These are phyloP conservation scores for Colletotrichum sp. DNA, from an alignment of 2,329 filamentous ascomycete species.

Conservation along the genomic window DNA sequence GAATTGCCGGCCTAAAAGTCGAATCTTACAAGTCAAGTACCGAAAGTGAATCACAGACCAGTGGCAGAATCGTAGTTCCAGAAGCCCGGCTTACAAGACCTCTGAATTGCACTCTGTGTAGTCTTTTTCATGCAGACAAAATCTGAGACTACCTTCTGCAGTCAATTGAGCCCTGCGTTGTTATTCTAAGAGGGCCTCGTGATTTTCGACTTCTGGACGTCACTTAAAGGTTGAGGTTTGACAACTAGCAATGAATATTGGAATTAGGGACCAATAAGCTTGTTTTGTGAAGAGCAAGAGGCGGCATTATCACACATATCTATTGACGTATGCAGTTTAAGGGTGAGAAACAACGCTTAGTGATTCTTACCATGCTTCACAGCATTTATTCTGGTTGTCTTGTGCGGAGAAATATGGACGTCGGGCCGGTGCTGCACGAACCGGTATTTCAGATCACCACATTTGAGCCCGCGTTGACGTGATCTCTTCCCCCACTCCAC, in stretches of 20 bases:
- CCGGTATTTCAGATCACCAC: not conserved
- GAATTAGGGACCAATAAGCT: not conserved
- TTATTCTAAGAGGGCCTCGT: not conserved
- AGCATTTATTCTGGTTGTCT: not conserved
- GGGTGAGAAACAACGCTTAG: not conserved
- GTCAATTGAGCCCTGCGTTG: not conserved
- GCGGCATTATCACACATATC: not conserved
- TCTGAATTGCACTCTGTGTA: not conserved
- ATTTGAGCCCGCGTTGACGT: not conserved
- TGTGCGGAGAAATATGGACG: not conserved
- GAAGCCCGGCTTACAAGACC: too few species aligned
- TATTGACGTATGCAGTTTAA: not conserved
- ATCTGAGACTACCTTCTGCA: not conserved
- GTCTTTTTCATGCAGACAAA: not conserved
- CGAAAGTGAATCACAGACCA: too few species aligned
- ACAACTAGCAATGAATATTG: not conserved
- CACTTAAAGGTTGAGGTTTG: not conserved
- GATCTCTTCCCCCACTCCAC: not conserved
- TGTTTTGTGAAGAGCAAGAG: not conserved
- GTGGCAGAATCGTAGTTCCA: too few species aligned
- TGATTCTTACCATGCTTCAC: not conserved
- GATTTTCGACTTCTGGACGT: not conserved
- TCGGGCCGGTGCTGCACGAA: not conserved
- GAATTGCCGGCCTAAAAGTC: too few species aligned
- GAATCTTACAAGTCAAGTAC: too few species aligned